Conservation (phyloP, 768 basidiomycete genomes). For the Ramaria sp. region DNA sequence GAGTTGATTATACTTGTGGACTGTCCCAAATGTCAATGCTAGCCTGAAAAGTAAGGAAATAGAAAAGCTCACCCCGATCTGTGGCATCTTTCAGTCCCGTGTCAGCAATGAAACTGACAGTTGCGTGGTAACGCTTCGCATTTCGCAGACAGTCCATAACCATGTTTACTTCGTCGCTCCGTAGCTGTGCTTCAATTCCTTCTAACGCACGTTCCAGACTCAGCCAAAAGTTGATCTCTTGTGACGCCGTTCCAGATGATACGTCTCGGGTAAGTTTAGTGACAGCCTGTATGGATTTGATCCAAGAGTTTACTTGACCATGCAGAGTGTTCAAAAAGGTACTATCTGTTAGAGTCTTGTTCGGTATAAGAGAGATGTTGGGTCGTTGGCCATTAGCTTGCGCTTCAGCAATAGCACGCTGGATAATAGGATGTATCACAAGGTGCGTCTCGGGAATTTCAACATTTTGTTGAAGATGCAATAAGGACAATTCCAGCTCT, state of each 20-base stretch:
- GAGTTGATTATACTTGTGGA: constrained; percentile 95
- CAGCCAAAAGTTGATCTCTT: constrained; percentile 99
- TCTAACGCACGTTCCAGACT: constrained; percentile 90
- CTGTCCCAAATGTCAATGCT: constrained; percentile 25
- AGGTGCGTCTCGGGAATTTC: constrained; percentile 97
- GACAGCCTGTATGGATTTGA: constrained; percentile 93
- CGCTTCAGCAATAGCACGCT: constrained; percentile 50
- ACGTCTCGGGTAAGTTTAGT: constrained; percentile 95
- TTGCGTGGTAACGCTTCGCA: constrained; percentile 94
- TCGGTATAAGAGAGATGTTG: constrained; percentile 65
- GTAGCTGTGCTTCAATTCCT: constrained; percentile 82
- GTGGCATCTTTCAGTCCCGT: constrained; percentile 93
- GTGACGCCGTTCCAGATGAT: constrained; percentile 87
- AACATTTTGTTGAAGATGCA: constrained; percentile 97
- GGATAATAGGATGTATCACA: constrained; percentile 81
- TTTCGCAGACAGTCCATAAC: constrained; percentile 91
- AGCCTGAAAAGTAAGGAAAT: neutral
- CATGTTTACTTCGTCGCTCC: constrained; percentile 86
- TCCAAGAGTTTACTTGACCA: constrained; percentile 92
- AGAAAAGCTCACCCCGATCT: constrained; percentile 53
- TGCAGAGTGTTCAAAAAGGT: constrained; percentile 91
- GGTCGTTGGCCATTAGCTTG: constrained; percentile 48
- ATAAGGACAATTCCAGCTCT: constrained; percentile 85
- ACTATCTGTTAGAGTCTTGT: constrained; percentile 71
- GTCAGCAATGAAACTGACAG: constrained; percentile 95